phyloP scores from a whole-genome alignment of 106 monocot genomes.

The Posidonia australis region DNA sequence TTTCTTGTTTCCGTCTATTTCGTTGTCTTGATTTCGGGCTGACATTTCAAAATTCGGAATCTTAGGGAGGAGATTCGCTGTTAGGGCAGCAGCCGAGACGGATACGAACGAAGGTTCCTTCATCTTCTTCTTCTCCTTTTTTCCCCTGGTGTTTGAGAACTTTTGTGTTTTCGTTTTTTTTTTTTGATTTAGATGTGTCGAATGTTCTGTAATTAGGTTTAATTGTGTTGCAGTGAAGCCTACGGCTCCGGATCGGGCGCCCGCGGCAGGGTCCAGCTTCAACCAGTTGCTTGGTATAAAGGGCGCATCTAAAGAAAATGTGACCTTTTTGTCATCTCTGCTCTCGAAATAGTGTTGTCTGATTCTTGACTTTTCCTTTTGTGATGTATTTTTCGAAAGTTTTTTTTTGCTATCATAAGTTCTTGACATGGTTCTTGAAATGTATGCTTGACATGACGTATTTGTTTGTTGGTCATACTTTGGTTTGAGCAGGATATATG shows the following conservation, averaged over 20 bases:
- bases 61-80: constrained; percentile 12
- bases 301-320: constrained; percentile 20
- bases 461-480: background rate
- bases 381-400: no score
- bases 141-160: background rate
- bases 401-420: background rate
- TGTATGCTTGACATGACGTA: background rate
- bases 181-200: background rate
- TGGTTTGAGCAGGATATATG: constrained; percentile 53
- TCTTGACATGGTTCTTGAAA: no score
- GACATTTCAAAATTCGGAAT: background rate
- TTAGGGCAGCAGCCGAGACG: constrained; percentile 17
- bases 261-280: constrained; percentile 12
- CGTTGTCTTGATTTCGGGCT: background rate
- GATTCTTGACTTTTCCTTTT: background rate
- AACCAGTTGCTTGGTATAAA: constrained; percentile 26
- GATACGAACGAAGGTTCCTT: constrained; percentile 11
- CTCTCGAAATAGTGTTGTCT: background rate
- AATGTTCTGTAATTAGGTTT: background rate
- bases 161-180: background rate
- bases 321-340: background rate
- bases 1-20: background rate
- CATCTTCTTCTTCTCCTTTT: background rate
- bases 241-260: constrained; percentile 9
- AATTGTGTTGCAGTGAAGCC: constrained; percentile 11